Percentiles rank a stretch among this genome's conserved stretches.
Evolutionary conservation across 257 asterid species (phyloP).

Genomic region (Rauvolfia tetraphylla): DNA sequence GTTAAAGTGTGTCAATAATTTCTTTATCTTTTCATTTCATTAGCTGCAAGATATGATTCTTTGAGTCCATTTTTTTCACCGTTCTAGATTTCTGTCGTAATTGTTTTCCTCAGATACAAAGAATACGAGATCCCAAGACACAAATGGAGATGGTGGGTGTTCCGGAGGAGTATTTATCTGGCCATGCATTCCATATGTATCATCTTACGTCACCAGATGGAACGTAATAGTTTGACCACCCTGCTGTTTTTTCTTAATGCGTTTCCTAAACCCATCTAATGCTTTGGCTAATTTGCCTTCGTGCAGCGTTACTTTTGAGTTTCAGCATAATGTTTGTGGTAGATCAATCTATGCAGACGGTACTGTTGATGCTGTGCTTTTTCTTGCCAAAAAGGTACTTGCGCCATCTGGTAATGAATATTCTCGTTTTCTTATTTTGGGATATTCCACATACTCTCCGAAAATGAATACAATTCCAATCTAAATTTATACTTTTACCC

Average conservation of each 20-base stretch:
- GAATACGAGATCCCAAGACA: constrained; percentile 67
- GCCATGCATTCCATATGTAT: constrained; percentile 96
- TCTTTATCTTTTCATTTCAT: too few relatives aligned
- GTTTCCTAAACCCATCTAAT: constrained; percentile 12
- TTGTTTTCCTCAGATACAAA: constrained; percentile 47
- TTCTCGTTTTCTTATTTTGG: neutral
- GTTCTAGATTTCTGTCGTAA: neutral
- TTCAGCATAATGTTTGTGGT: constrained; percentile 96
- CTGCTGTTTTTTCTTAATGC: neutral
- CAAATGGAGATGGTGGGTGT: constrained; percentile 93
- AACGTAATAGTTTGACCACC: constrained; percentile 45
- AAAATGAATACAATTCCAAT: neutral
- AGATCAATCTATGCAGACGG: constrained; percentile 99
- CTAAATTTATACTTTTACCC: neutral
- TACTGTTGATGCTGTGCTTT: constrained; percentile 87
- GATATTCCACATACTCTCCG: neutral
- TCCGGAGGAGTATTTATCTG: constrained; percentile 77
- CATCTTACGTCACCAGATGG: constrained; percentile 83
- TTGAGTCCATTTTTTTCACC: neutral
- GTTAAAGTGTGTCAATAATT: too few relatives aligned
- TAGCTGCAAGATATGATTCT: neutral
- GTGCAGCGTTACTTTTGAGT: constrained; percentile 80
- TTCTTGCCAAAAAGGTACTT: constrained; percentile 80
- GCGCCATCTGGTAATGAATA: neutral
- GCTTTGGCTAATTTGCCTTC: constrained; percentile 15